Evolutionary conservation across 2,329 filamentous ascomycete species (phyloP), one percentile per base, ranked within the genome.

Genomic region (Penicillium sp.): DNA sequence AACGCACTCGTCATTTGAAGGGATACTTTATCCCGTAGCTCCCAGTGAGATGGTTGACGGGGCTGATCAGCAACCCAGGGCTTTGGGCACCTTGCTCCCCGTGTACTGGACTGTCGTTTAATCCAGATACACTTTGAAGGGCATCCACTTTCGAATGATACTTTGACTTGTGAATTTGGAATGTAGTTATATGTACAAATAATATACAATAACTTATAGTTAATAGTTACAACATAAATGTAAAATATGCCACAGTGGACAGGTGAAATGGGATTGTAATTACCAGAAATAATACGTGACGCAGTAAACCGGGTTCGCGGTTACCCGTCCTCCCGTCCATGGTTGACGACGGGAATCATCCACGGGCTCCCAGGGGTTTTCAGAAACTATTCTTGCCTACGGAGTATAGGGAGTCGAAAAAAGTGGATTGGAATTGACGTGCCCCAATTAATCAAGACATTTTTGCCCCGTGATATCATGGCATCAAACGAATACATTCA

Each of bases 41-140:
- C 39, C 53, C 53, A 56, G 31, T 25, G 47, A 35, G 31, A 21
- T 51, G 53, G 53, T 52, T 45, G 39, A 52, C 25, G 47, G 47
- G 45, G 53, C 53, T 39, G 47, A 56, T 56, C 47, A 51, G 31
- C 53, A 44, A 44, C 47, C 53, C 53, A 52, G 47, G n/a, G 49
- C 41, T 56, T 43, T 51, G 47, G 53, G 48, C 41, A 29, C 48
- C 31, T 50, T 21, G n/a, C 25, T 51, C 47, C 38, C 53, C 45
- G 53, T 55, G 36, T 19, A 39, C 33, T 36, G 6, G 7, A 12
- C 13, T 39, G 29, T 29, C 15, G 43, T 39, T 51, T 44, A 45
- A 43, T 44, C 17, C n/a, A 35, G 23, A 50, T 51, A 45, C n/a
- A 52, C 23, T 51, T 56, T 51, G 19, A 23, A 10, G 4, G 25